A percentile compares a stretch with the other conserved stretches of the same genome.
These are phyloP conservation scores for Gossypium mustelinum DNA, from an alignment of 345 rosid genomes.

Conservation along the genomic window DNA sequence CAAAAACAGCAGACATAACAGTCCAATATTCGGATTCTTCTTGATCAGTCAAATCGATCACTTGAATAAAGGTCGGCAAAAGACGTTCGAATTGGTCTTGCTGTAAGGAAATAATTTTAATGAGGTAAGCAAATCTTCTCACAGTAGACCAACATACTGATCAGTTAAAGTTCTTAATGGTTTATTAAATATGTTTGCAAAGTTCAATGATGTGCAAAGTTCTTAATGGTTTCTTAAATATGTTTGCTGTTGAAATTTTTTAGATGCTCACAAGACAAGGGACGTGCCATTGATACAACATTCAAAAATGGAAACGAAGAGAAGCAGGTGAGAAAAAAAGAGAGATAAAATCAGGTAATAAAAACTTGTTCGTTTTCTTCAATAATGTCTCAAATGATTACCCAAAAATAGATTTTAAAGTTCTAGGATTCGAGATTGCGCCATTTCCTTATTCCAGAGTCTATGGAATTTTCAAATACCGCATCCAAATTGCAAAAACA, in stretches of 20 bases:
- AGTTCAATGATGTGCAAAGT: not conserved
- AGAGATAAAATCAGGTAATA: not conserved
- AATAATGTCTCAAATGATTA: not conserved
- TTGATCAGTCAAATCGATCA: constrained; percentile 51
- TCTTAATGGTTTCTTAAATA: not conserved
- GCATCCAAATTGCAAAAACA: not conserved
- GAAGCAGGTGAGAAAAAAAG: not conserved
- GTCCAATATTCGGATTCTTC: constrained; percentile 67
- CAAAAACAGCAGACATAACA: constrained; percentile 58
- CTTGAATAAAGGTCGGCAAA: constrained; percentile 68
- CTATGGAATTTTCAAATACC: not conserved
- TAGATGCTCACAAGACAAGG: not conserved
- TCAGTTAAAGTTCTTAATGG: not conserved
- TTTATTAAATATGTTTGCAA: not conserved
- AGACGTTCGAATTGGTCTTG: constrained; percentile 70
- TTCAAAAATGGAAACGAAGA: not conserved
- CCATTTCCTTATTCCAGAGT: not conserved
- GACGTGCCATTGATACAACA: not conserved
- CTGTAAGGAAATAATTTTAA: constrained; percentile 34
- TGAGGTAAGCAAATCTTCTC: constrained; percentile 3
- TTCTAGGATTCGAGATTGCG: not conserved
- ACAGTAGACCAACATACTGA: not conserved
- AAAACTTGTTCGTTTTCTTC: not conserved
- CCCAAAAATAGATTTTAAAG: not conserved
- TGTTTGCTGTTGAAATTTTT: not conserved